Evolutionary conservation across 306 rosid genomes (phyloP).

Genomic region (Gastrolobium bilobum): DNA sequence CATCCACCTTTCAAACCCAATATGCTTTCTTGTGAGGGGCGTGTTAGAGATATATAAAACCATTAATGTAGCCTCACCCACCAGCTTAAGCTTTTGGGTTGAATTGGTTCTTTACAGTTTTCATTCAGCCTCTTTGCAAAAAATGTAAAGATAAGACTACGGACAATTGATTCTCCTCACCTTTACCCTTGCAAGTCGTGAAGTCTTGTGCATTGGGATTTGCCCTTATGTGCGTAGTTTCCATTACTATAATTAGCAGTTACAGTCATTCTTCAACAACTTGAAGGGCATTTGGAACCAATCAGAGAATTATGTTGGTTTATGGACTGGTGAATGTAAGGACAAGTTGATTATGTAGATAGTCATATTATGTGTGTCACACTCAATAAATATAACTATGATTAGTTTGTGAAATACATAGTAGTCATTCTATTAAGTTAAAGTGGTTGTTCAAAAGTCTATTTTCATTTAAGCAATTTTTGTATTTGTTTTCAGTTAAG

Average conservation of each 20-base stretch:
- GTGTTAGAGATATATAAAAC: too few relatives aligned
- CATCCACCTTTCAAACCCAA: too few relatives aligned
- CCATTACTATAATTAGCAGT: conserved; percentile 16
- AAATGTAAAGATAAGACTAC: too few relatives aligned
- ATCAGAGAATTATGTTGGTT: conserved; percentile 13
- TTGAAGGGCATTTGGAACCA: conserved; percentile 17
- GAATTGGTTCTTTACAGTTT: too few relatives aligned
- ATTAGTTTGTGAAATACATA: neutral
- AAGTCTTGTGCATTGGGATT: too few relatives aligned
- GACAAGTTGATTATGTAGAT: neutral
- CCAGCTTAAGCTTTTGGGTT: too few relatives aligned
- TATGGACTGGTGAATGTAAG: neutral
- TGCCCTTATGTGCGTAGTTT: neutral
- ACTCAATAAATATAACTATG: neutral
- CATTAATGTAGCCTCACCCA: too few relatives aligned
- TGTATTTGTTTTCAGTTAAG: neutral
- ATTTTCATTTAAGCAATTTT: neutral
- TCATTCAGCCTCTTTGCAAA: too few relatives aligned
- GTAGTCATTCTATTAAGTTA: neutral
- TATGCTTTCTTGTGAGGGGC: too few relatives aligned
- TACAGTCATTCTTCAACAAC: conserved; percentile 7
- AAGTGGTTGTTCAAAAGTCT: conserved; percentile 5
- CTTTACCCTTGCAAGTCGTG: too few relatives aligned
- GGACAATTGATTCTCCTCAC: too few relatives aligned
- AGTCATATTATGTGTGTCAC: neutral